Conservation (phyloP, 1,284 basidiomycete genomes). For the Cutaneotrichosporon daszewskae region DNA sequence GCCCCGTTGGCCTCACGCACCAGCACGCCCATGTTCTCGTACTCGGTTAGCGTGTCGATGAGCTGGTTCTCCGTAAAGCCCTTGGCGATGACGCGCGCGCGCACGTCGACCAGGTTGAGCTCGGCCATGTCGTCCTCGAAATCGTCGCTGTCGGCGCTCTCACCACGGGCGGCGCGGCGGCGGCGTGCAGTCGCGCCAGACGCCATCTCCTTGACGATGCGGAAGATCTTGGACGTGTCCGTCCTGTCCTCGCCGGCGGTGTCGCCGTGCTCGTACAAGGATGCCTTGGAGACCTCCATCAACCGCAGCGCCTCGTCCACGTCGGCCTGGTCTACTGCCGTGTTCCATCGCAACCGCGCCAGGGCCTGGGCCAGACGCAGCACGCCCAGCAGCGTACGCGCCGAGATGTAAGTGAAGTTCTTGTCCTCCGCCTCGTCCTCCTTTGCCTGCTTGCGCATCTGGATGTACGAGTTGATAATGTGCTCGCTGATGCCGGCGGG, state of each 20-base stretch:
- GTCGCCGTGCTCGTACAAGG: slow-evolving; percentile 68
- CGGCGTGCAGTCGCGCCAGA: slow-evolving; percentile 45
- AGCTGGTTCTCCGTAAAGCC: slow-evolving; percentile 87
- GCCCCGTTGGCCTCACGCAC: slow-evolving; percentile 67
- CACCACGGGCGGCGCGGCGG: slow-evolving; percentile 37
- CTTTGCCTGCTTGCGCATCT: slow-evolving; percentile 84
- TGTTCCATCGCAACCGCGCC: slow-evolving; percentile 79
- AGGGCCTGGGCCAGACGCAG: slow-evolving; percentile 91
- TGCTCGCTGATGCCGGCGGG: slow-evolving; percentile 83
- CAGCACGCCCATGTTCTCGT: slow-evolving; percentile 73
- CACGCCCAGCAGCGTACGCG: slow-evolving; percentile 89
- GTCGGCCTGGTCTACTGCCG: slow-evolving; percentile 73
- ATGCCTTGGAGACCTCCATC: slow-evolving; percentile 94
- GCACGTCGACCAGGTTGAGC: slow-evolving; percentile 70
- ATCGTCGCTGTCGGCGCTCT: slow-evolving; percentile 44
- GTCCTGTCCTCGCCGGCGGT: slow-evolving; percentile 62
- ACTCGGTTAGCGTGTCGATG: slow-evolving; percentile 74
- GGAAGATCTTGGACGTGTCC: slow-evolving; percentile 72
- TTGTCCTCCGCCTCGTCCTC: slow-evolving; percentile 85
- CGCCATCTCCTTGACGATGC: slow-evolving; percentile 82
- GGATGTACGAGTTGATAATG: slow-evolving; percentile 91
- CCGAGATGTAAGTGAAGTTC: slow-evolving; percentile 91
- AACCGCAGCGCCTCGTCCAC: slow-evolving; percentile 95
- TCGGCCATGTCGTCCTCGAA: slow-evolving; percentile 54
- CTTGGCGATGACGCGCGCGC: slow-evolving; percentile 71